Percentiles rank a stretch among this genome's conserved stretches.
Evolutionary conservation across 2,329 filamentous ascomycete genomes (phyloP).

Genomic region (Aspergillus luchuensis): DNA sequence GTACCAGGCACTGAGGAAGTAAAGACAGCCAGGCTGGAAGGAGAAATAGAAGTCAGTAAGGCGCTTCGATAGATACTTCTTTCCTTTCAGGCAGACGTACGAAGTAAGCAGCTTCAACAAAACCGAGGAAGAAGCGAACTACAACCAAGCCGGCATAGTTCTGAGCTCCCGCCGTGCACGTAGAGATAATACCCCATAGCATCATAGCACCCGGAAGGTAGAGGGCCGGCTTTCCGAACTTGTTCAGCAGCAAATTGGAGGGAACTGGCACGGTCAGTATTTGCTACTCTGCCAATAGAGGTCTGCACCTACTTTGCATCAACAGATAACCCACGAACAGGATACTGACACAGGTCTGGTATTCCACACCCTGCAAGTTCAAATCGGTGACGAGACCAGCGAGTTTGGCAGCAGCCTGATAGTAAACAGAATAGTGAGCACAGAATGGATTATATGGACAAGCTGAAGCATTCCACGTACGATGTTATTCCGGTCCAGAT

Average conservation of each 20-base stretch:
- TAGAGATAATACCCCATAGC: constrained; percentile 64
- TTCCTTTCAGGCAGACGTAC: constrained; percentile 38
- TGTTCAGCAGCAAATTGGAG: constrained; percentile 54
- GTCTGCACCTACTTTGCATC: constrained; percentile 54
- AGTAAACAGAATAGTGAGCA: background rate
- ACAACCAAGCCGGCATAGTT: constrained; percentile 54
- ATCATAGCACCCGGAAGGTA: constrained; percentile 59
- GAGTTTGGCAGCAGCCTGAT: constrained; percentile 38
- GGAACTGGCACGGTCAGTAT: constrained; percentile 37
- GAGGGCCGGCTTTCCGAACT: constrained; percentile 53
- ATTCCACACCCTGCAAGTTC: constrained; percentile 44
- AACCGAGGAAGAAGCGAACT: constrained; percentile 50
- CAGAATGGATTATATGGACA: background rate
- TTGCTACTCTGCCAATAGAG: background rate
- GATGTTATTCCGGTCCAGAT: constrained; percentile 64
- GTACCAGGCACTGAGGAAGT: constrained; percentile 62
- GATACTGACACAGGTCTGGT: constrained; percentile 49
- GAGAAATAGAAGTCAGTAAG: constrained; percentile 58
- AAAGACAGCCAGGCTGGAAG: constrained; percentile 49
- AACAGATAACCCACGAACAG: constrained; percentile 63
- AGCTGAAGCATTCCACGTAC: constrained; percentile 34
- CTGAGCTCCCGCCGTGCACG: constrained; percentile 40
- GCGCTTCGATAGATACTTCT: background rate
- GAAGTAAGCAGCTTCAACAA: constrained; percentile 42
- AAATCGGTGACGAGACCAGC: constrained; percentile 55